These are phyloP conservation scores for Eimeria sp. DNA, from an alignment of 169 alveolate species.

Conservation along the genomic window DNA sequence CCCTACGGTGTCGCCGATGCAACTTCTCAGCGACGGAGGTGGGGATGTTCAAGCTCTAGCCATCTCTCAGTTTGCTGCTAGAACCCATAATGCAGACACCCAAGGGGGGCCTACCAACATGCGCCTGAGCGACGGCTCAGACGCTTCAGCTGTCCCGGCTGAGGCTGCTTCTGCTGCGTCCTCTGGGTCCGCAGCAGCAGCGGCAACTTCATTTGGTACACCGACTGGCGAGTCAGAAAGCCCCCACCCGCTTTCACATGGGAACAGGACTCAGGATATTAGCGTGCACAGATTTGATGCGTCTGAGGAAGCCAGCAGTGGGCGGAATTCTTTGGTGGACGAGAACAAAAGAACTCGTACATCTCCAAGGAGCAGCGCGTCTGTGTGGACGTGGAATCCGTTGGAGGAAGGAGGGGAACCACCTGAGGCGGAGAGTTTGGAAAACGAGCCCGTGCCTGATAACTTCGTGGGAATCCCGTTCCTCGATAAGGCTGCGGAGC, in stretches of 20 bases:
- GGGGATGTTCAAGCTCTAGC: background rate
- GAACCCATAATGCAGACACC: background rate
- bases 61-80: background rate
- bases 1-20: background rate
- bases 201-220: background rate
- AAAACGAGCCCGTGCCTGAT: background rate
- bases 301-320: background rate
- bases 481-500: conserved; percentile 28
- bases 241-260: background rate
- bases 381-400: conserved; percentile 40
- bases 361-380: background rate
- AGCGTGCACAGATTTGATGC: background rate
- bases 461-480: conserved; percentile 11
- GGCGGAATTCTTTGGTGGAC: background rate
- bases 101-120: background rate
- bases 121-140: background rate
- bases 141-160: background rate
- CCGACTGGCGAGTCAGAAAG: background rate
- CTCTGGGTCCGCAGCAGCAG: background rate
- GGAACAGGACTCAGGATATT: conserved; percentile 1
- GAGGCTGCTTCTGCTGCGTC: background rate
- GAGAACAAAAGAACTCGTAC: background rate
- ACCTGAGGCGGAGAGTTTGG: conserved; percentile 19
- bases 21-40: background rate
- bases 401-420: background rate